These are phyloP conservation scores for Malassezia yamatoensis DNA, from an alignment of 1,284 basidiomycete genomes.

Conservation along the genomic window DNA sequence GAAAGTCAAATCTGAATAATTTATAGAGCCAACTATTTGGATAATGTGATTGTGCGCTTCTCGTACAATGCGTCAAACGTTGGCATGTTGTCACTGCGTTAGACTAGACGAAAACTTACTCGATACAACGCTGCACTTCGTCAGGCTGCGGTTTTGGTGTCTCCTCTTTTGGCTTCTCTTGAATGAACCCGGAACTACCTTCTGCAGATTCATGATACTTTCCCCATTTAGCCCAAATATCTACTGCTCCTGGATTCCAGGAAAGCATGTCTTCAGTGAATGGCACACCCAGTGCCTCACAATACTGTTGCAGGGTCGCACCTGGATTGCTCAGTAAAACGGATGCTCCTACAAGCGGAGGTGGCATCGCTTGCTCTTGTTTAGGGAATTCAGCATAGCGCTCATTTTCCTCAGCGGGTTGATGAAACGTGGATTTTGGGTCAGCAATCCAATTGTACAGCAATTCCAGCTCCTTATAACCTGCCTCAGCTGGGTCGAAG, in stretches of 20 bases:
- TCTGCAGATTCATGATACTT: slow-evolving; percentile 40
- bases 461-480: slow-evolving; percentile 33
- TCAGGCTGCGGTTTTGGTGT: not conserved
- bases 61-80: not conserved
- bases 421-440: slow-evolving; percentile 36
- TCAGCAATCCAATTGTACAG: slow-evolving; percentile 41
- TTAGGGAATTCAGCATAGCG: slow-evolving; percentile 1
- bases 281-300: slow-evolving; percentile 33
- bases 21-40: slow-evolving; percentile 2
- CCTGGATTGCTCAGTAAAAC: slow-evolving; percentile 32
- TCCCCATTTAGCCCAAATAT: slow-evolving; percentile 41
- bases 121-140: not conserved
- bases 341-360: slow-evolving; percentile 34
- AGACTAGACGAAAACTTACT: slow-evolving; percentile 5
- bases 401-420: slow-evolving; percentile 9
- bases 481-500: slow-evolving; percentile 40
- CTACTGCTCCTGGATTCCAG: slow-evolving; percentile 38
- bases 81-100: not conserved
- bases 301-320: slow-evolving; percentile 30
- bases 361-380: slow-evolving; percentile 29
- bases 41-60: not conserved
- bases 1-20: slow-evolving; percentile 26
- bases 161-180: not conserved
- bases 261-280: slow-evolving; percentile 34
- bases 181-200: slow-evolving; percentile 33